phyloP scores from a whole-genome alignment of 352 stramenopile genomes.

The Bremia lactucae region DNA sequence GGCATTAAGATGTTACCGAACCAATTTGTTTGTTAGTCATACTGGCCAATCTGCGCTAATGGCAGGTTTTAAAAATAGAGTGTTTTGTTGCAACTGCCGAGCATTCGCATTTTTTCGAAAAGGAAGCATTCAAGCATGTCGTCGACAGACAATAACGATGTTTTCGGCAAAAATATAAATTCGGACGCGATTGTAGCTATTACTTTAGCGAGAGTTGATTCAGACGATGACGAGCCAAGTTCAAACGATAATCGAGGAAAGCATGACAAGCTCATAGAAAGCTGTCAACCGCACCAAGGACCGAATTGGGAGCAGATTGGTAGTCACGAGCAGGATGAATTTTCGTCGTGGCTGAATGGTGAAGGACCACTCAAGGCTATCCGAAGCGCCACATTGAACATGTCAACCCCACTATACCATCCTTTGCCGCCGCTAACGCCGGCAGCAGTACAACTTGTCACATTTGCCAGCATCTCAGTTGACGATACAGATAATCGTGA shows the following conservation, averaged over 20 bases:
- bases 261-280: slow-evolving; percentile 6
- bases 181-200: slow-evolving; percentile 39
- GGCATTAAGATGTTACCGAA: no score
- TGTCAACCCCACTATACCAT: neutral
- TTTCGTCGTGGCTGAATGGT: slow-evolving; percentile 75
- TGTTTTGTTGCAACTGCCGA: no score
- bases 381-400: neutral
- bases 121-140: no score
- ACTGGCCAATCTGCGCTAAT: no score
- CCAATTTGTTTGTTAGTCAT: no score
- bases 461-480: slow-evolving; percentile 21
- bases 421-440: slow-evolving; percentile 7
- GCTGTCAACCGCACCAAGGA: slow-evolving; percentile 4
- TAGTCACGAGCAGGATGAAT: slow-evolving; percentile 43
- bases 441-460: neutral
- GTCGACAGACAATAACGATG: slow-evolving; percentile 66
- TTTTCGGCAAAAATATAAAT: slow-evolving; percentile 71
- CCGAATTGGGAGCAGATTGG: slow-evolving; percentile 25
- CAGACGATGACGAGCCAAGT: slow-evolving; percentile 41
- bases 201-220: slow-evolving; percentile 28
- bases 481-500: slow-evolving; percentile 21
- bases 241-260: slow-evolving; percentile 3
- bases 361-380: slow-evolving; percentile 9
- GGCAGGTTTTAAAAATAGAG: no score
- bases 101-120: no score